Evolutionary conservation across 2,329 filamentous ascomycete genomes (phyloP).

Genomic region (Hypoxylon sp.): DNA sequence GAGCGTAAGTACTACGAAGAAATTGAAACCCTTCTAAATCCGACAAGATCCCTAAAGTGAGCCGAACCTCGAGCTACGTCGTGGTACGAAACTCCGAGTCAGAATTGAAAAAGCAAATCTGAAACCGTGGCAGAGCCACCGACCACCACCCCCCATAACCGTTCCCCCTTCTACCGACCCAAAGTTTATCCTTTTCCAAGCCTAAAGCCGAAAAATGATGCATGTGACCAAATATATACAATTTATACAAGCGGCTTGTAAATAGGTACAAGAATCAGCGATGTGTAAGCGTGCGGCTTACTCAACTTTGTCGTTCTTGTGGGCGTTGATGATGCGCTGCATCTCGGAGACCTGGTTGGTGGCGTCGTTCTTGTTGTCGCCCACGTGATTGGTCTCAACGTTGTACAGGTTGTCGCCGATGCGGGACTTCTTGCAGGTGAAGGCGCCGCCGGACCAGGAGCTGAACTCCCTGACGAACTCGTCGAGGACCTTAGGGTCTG

Average conservation of each 20-base stretch:
- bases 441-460: not conserved
- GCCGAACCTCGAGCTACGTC: not conserved
- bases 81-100: not conserved
- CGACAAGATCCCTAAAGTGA: not conserved
- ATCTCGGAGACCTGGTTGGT: not conserved
- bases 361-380: not conserved
- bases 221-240: not conserved
- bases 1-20: not conserved
- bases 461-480: not conserved
- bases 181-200: not conserved
- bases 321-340: not conserved
- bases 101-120: not conserved
- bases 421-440: not conserved
- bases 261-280: not conserved
- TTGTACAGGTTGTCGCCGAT: not conserved
- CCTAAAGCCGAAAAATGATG: not conserved
- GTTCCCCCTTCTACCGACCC: not conserved
- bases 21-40: not conserved
- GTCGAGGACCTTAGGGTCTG: not conserved
- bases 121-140: not conserved
- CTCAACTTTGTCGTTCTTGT: not conserved
- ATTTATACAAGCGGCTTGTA: not conserved
- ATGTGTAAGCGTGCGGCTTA: not conserved
- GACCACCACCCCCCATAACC: not conserved
- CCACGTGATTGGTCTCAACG: not conserved